Evolutionary conservation across 352 stramenopile species (phyloP), one percentile per base, ranked within the genome.

Genomic region (Globisporangium solare): DNA sequence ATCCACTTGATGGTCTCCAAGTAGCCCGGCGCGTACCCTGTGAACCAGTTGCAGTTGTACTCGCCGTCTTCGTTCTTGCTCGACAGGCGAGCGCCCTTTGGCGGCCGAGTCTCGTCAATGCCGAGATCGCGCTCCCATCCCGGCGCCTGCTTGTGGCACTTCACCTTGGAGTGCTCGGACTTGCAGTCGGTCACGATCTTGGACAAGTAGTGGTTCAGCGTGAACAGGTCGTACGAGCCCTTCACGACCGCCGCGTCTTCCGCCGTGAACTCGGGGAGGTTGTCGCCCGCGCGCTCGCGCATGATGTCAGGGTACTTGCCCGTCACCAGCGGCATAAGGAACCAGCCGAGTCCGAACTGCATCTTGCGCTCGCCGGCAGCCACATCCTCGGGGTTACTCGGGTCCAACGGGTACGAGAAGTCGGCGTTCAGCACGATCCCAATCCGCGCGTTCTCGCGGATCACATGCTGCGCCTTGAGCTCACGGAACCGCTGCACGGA

Each of bases 201-300:
- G 48, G 93, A 87, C 37, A 69, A 71, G 66, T 98, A 99, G 64
- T 98, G 89, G 70, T 99, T 98, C 6, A 98, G 60, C 47, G 96
- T 97, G 47, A 99, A 92, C 47, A 98, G 86, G 52, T 99, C 96
- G 61, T 83, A 85, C n/a, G 84, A 96, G 11, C 76, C 79, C 41
- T 75, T 74, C 17, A 98, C 57, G 27, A 87, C 40, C 37, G 70
- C 70, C 22, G 78, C 56, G 49, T 97, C 74, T 24, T 87, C 66
- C 1, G 56, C 17, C 3, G 91, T 96, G 64, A 98, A 98, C 21
- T 58, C 31, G 3, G 94, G 94, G 10, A 98, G 71, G n/a, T 86
- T 74, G 14, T 75, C 68, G 6, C 89, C 85, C 2, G 88, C 76
- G 42, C 80, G 68, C 41, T 89, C 56, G 20, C 78, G 76, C 93